Evolutionary conservation across 768 basidiomycete genomes (phyloP), one percentile per base, ranked within the genome.

Genomic region (Pholiota microspora): DNA sequence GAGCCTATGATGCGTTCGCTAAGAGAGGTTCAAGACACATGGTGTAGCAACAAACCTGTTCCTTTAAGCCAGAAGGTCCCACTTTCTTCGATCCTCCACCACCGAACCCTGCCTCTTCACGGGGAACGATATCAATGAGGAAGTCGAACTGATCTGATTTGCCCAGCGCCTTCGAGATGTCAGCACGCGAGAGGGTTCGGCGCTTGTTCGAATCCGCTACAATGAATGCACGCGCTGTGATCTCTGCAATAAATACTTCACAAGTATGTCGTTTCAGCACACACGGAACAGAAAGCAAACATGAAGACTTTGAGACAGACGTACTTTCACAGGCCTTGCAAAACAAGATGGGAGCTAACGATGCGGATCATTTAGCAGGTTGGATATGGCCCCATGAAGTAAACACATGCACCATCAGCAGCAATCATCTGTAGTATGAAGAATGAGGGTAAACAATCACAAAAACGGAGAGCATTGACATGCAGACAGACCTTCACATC

Each of bases 91-190:
- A 16, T 15, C 62, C 7, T 69, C 68, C 38, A 9, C 32, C 34
- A 23, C 48, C 46, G 53, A 77, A 76, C 2, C 67, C 68, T 7
- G 75, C 67, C 55, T 92, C 90, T 55, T 96, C 95, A 38, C 94
- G 77, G 0, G 95, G 95, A 1, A 96, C 88, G 54, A 97, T 93
- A 70, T 98, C 96, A 67, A 98, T 96, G 54, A 98, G 76, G 66
- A 98, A 98, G 73, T 98, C 96, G 64, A 98, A 98, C 69, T 95
- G 94, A 73, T 98, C 96, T 3, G 89, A 90, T 70, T 94, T 93
- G 63, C 84, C 83, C 56, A 97, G 79, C 0, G 95, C 96, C 64
- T 93, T 91, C 5, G 94, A 89, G 50, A 99, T 94, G 71, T 98
- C 95, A 10, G 92, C 86, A 45, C 93, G 86, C 8, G 93, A 94